phyloP scores from a whole-genome alignment of 805 yeast species.

The Wickerhamomyces hampshirensis region DNA sequence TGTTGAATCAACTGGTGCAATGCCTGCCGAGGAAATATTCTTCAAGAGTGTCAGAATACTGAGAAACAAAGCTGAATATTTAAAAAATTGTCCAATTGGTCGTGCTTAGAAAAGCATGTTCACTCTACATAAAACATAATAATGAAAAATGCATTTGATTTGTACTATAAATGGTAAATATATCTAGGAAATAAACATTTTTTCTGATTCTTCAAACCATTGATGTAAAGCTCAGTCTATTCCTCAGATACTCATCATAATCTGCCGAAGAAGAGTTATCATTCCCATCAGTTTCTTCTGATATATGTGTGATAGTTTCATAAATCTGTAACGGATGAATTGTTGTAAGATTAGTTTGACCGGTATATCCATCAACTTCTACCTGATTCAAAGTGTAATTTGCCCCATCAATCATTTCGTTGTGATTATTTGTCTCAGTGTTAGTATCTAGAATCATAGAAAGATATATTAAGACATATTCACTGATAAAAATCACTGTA shows the following conservation, averaged over 20 bases:
- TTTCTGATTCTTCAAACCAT: conserved; percentile 2
- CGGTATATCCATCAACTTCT: conserved; percentile 42
- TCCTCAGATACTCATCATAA: conserved; percentile 12
- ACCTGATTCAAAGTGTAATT: conserved; percentile 16
- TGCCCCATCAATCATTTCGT: conserved; percentile 25
- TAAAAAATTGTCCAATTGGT: conserved; percentile 74
- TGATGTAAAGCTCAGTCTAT: conserved; percentile 5
- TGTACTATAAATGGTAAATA: no score
- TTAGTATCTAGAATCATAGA: conserved; percentile 28
- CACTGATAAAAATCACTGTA: conserved; percentile 25
- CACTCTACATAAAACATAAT: not conserved
- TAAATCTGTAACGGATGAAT: conserved; percentile 30
- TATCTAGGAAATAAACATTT: no score
- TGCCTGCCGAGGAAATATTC: conserved; percentile 95
- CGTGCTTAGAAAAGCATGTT: conserved; percentile 28
- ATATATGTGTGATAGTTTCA: conserved; percentile 19
- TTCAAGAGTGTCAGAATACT: conserved; percentile 83
- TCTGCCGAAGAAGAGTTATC: conserved; percentile 5
- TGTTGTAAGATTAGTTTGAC: conserved; percentile 32
- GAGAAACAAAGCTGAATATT: conserved; percentile 77
- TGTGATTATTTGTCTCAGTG: conserved; percentile 22
- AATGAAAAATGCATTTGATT: not conserved
- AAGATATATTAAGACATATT: conserved; percentile 28
- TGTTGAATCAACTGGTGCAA: conserved; percentile 93
- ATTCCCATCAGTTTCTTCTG: conserved; percentile 7